phyloP scores from a whole-genome alignment of 2,329 filamentous ascomycete genomes.

The Trichoderma sp. region DNA sequence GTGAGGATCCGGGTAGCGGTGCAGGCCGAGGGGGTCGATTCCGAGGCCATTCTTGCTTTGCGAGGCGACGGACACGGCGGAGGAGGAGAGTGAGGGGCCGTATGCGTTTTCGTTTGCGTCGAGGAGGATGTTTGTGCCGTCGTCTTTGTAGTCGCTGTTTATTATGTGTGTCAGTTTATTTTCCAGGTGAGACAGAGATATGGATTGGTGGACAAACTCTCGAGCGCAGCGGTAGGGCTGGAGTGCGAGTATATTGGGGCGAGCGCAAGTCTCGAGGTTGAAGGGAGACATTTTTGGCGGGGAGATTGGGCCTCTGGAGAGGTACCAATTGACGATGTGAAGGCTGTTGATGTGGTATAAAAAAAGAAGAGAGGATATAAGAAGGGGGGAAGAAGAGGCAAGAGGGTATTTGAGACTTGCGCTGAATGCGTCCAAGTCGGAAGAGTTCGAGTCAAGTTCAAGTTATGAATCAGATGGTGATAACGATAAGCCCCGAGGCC shows the following conservation, averaged over 20 bases:
- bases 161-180: not conserved
- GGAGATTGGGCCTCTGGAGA: not conserved
- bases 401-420: not conserved
- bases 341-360: not conserved
- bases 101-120: constrained; percentile 98
- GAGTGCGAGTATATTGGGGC: constrained; percentile 72
- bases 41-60: constrained; percentile 32
- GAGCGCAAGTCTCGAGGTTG: constrained; percentile 70
- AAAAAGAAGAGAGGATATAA: not conserved
- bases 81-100: constrained; percentile 69
- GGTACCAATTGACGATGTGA: not conserved
- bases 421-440: constrained; percentile 1
- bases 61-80: constrained; percentile 40
- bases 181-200: not conserved
- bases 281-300: constrained; percentile 57
- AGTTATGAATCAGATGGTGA: constrained; percentile 7
- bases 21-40: constrained; percentile 74
- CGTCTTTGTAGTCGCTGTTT: constrained; percentile 92
- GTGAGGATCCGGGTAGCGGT: constrained; percentile 97
- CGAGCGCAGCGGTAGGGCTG: constrained; percentile 78
- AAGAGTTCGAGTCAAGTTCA: not conserved
- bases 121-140: constrained; percentile 91
- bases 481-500: constrained; percentile 19
- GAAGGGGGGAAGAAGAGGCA: not conserved
- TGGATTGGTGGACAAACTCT: constrained; percentile 57